phyloP scores from a whole-genome alignment of 805 yeast genomes.

The Trichomonascus vanleenenianus region DNA sequence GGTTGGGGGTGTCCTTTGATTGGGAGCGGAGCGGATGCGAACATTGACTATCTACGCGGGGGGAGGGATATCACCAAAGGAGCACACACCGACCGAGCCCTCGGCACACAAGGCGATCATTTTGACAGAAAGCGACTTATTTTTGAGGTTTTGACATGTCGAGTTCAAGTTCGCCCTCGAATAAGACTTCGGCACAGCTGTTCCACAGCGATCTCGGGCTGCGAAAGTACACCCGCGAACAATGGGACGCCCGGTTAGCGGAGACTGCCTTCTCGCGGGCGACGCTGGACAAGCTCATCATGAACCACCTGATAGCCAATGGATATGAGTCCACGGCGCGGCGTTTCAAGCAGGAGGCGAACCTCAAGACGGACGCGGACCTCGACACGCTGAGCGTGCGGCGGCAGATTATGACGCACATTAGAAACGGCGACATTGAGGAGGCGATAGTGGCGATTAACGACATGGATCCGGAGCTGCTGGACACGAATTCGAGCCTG shows the following conservation, averaged over 20 bases:
- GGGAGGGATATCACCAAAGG: no score
- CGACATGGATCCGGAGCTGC: conserved; percentile 51
- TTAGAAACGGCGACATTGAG: conserved; percentile 54
- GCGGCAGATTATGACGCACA: conserved; percentile 42
- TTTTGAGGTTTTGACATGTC: no score
- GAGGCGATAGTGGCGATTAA: conserved; percentile 50
- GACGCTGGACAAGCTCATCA: conserved; percentile 43
- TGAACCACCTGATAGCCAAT: conserved; percentile 70
- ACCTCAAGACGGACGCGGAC: conserved; percentile 30
- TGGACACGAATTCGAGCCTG: conserved; percentile 54
- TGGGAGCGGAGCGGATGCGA: no score
- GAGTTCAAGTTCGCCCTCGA: no score
- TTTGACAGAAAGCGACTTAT: no score
- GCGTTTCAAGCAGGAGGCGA: conserved; percentile 50
- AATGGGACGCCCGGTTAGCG: conserved; percentile 24
- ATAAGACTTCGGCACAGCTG: no score
- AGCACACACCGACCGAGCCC: no score
- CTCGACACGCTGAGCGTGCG: conserved; percentile 46
- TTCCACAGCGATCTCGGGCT: conserved; percentile 1
- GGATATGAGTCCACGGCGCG: conserved; percentile 66
- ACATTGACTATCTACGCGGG: no score
- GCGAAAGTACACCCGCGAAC: conserved; percentile 18
- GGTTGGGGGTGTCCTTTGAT: no score
- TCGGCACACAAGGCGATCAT: no score
- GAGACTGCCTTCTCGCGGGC: conserved; percentile 19